Percentiles rank a stretch among this genome's conserved stretches.
These are phyloP conservation scores for Eucalyptus globulus DNA, from an alignment of 345 rosid species.

Conservation along the genomic window DNA sequence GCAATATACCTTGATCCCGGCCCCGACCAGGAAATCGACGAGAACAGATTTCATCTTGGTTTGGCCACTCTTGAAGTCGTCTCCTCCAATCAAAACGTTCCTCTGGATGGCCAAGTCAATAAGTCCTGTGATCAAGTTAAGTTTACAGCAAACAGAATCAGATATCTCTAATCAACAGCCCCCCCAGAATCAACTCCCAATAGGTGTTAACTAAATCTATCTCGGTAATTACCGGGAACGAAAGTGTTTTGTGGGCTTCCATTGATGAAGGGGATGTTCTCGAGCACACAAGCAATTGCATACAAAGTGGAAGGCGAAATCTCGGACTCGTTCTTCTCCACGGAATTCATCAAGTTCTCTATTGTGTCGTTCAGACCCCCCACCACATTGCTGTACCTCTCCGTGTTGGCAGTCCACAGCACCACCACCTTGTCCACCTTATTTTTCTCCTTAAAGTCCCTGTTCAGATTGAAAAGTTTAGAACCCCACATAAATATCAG, in stretches of 20 bases:
- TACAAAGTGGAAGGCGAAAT: conserved; percentile 91
- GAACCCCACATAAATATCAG: background rate
- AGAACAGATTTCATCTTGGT: conserved; percentile 96
- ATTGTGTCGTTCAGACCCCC: conserved; percentile 85
- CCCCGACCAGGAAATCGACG: conserved; percentile 95
- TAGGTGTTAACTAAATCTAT: background rate
- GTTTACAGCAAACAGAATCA: background rate
- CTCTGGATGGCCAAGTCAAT: conserved; percentile 77
- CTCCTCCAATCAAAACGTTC: conserved; percentile 90
- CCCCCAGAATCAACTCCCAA: background rate
- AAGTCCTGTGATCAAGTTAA: conserved; percentile 37
- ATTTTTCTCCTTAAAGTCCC: conserved; percentile 84
- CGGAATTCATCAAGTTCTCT: conserved; percentile 74
- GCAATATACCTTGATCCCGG: conserved; percentile 75
- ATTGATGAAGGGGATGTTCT: conserved; percentile 88
- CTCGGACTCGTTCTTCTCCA: conserved; percentile 82
- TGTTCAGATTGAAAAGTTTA: background rate
- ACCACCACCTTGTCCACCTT: conserved; percentile 87
- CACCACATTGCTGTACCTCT: conserved; percentile 82
- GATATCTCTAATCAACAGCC: background rate
- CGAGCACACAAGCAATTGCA: conserved; percentile 83
- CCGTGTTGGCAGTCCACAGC: conserved; percentile 98
- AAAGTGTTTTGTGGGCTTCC: conserved; percentile 99
- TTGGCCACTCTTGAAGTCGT: conserved; percentile 99
- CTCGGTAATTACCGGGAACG: conserved; percentile 56